Conservation (phyloP, 441 rosid species). For the Erysimum pusillum region DNA sequence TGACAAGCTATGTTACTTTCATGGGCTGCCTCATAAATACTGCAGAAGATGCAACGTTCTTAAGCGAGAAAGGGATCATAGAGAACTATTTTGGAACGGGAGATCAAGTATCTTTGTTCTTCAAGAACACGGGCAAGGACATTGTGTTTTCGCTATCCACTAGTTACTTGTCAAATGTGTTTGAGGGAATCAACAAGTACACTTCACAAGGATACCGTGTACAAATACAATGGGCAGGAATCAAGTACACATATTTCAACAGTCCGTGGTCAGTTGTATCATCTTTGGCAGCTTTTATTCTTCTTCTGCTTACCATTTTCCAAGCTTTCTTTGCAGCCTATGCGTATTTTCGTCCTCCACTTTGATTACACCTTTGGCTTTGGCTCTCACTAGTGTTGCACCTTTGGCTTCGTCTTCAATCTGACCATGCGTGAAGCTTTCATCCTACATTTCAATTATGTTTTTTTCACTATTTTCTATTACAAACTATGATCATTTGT, state of each 20-base stretch:
- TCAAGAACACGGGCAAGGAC: slow-evolving; percentile 64
- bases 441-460: neutral
- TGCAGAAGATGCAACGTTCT: slow-evolving; percentile 53
- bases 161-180: slow-evolving; percentile 54
- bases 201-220: slow-evolving; percentile 51
- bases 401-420: neutral
- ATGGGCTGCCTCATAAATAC: slow-evolving; percentile 60
- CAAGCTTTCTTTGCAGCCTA: slow-evolving; percentile 59
- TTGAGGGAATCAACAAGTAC: slow-evolving; percentile 54
- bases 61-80: slow-evolving; percentile 52
- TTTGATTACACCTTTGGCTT: neutral
- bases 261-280: slow-evolving; percentile 68
- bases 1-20: slow-evolving; percentile 62
- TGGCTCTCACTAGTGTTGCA: neutral
- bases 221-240: slow-evolving; percentile 56
- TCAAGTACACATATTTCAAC: slow-evolving; percentile 61
- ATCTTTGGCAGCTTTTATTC: slow-evolving; percentile 59
- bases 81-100: slow-evolving; percentile 66
- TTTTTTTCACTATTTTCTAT: neutral
- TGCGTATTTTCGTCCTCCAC: neutral
- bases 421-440: neutral
- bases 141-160: slow-evolving; percentile 52
- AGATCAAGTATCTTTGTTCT: slow-evolving; percentile 49
- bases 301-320: slow-evolving; percentile 56
- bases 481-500: neutral